Base-by-base conservation (phyloP, 1,284 basidiomycete genomes). In the Singerocomus inundabilis region DNA sequence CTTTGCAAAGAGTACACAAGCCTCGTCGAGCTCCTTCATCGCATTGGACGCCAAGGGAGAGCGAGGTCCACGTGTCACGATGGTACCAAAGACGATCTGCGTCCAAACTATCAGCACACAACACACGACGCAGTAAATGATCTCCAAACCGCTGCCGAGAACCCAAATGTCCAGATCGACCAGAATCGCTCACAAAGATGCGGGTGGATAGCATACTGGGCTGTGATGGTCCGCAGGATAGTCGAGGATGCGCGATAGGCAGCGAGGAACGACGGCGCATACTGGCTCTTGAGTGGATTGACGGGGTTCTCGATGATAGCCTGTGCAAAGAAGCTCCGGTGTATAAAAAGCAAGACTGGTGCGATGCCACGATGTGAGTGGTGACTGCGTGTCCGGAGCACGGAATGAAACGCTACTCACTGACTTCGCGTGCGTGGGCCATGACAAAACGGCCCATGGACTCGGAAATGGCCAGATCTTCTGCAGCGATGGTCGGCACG, bases 241-340 rank as follows among this genome's bases (percentile, higher is more conserved):
- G 77, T 81, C 29, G 76, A 73, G 5, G 82, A 76, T 21, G 77
- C 77, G 2, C 78, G 74, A 57, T 81, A 88, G 0, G 80, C 73
- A 2, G 85, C 84, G 0, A 85, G 69, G 53, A 87, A 85, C 0
- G 84, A 86, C 0, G 78, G 78, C 0, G 82, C 78, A 60, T 80
- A 82, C 42, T 71, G 71, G 60, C 76, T 82, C 64, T 75, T 79
- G 41, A 80, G 72, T 18, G 82, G 85, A 68, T 79, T 82, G 42
- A 64, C 68, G n/a, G 77, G 81, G 37, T 76, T 73, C 45, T 84
- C 80, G 18, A 81, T 79, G 54, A 88, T 78, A 2, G 85, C 84
- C 57, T 84, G 81, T 1, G 82, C 81, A 58, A 87, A 88, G 70
- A 83, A 87, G 46, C 75, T 76, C 25, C 84, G 74, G 59, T 88